These are phyloP conservation scores for Leishmania turanica DNA, from an alignment of 208 protist genomes.

Conservation along the genomic window DNA sequence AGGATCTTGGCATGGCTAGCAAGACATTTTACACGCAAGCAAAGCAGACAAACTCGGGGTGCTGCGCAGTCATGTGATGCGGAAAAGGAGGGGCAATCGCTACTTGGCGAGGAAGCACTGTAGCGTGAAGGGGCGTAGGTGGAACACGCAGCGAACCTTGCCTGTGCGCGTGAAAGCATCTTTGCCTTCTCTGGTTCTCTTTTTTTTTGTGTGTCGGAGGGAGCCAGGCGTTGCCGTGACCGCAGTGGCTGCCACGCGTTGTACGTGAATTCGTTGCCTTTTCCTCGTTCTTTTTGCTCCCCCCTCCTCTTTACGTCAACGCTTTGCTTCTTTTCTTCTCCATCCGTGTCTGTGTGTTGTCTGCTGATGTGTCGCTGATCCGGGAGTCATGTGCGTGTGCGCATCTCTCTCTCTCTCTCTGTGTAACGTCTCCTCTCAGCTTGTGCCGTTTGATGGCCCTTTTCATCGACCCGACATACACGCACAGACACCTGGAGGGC, in stretches of 20 bases:
- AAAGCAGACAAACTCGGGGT: conserved; percentile 90
- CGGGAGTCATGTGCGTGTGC: background rate
- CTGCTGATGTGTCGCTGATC: background rate
- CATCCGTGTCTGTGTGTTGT: background rate
- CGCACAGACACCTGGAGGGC: background rate
- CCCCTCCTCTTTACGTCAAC: background rate
- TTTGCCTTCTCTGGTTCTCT: background rate
- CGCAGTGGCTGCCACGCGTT: background rate
- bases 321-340: background rate
- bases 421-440: background rate
- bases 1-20: conserved; percentile 81
- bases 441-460: background rate
- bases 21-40: conserved; percentile 92
- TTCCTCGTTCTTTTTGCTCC: background rate
- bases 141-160: background rate
- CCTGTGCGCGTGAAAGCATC: background rate
- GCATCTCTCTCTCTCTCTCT: background rate
- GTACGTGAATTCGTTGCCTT: background rate
- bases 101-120: background rate
- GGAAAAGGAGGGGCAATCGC: background rate
- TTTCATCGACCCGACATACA: background rate
- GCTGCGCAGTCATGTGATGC: conserved; percentile 82
- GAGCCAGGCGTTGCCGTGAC: background rate
- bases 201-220: background rate
- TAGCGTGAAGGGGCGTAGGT: background rate